phyloP scores from a whole-genome alignment of 2,329 filamentous ascomycete species.

The Microcyclospora pomicola region DNA sequence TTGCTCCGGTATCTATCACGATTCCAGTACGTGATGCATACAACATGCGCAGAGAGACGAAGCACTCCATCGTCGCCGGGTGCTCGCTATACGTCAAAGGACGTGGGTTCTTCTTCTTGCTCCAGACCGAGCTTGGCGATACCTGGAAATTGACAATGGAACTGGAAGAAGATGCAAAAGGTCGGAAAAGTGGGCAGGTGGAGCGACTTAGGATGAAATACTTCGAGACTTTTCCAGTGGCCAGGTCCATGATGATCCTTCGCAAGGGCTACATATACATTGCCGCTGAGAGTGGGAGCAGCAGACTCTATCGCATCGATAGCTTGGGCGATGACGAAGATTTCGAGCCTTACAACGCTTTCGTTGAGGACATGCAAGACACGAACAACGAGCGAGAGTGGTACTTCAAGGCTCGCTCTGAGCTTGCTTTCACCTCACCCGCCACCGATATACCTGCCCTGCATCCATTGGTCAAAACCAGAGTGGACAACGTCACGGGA shows the following conservation, averaged over 20 bases:
- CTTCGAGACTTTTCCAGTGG: conserved; percentile 88
- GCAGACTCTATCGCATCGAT: conserved; percentile 93
- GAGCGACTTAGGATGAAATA: conserved; percentile 84
- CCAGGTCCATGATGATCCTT: conserved; percentile 76
- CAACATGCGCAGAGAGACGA: conserved; percentile 83
- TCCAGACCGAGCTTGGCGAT: conserved; percentile 96
- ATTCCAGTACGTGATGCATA: conserved; percentile 77
- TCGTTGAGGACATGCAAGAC: conserved; percentile 14
- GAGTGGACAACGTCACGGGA: conserved; percentile 76
- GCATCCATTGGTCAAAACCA: conserved; percentile 83
- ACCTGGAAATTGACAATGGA: conserved; percentile 93
- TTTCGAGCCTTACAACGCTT: conserved; percentile 48
- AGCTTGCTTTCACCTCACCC: conserved; percentile 54
- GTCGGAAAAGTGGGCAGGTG: conserved; percentile 68
- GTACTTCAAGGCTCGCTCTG: conserved; percentile 69
- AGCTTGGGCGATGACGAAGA: conserved; percentile 93
- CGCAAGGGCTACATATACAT: conserved; percentile 94
- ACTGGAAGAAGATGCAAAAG: conserved; percentile 69
- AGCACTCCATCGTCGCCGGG: conserved; percentile 72
- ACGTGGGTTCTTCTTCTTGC: conserved; percentile 70
- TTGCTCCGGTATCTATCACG: conserved; percentile 74
- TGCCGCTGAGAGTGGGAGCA: conserved; percentile 82
- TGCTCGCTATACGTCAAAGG: conserved; percentile 97
- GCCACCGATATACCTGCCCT: conserved; percentile 46
- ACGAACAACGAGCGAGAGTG: conserved; percentile 33